Evolutionary conservation across 495 filamentous ascomycete species (phyloP).

Genomic region (Xylaria venustula): DNA sequence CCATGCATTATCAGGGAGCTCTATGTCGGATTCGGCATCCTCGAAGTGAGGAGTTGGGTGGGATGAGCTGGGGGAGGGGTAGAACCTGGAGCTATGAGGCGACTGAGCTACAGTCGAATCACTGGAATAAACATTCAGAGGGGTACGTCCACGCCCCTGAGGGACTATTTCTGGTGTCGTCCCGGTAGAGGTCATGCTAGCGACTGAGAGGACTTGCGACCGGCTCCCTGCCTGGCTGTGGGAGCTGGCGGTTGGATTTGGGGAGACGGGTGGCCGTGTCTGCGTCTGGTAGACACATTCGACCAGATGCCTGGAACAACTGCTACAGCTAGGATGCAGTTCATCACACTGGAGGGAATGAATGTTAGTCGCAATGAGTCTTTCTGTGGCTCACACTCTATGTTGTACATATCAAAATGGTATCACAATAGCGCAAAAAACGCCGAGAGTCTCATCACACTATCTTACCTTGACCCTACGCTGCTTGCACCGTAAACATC

Average conservation of each 20-base stretch:
- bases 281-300: conserved; percentile 34
- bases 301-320: conserved; percentile 39
- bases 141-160: not conserved
- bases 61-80: conserved; percentile 22
- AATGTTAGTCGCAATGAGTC: conserved; percentile 14
- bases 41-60: conserved; percentile 16
- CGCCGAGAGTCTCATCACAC: not conserved
- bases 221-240: not conserved
- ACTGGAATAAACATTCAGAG: conserved; percentile 1
- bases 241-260: not conserved
- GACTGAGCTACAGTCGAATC: conserved; percentile 14
- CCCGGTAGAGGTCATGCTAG: not conserved
- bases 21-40: conserved; percentile 17
- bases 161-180: not conserved
- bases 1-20: conserved; percentile 31
- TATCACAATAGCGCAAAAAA: not conserved
- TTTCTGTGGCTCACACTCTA: not conserved
- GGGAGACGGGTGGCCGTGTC: no score
- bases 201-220: not conserved
- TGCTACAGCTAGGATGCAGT: conserved; percentile 32
- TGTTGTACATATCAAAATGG: no score
- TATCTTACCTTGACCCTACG: conserved; percentile 35
- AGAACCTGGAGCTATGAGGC: conserved; percentile 15
- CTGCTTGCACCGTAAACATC: conserved; percentile 35
- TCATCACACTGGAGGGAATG: conserved; percentile 36